A percentile compares a stretch with the other conserved stretches of the same genome.
These are phyloP conservation scores for Aspergillus mulundensis DNA, from an alignment of 495 filamentous ascomycete genomes.

Conservation along the genomic window DNA sequence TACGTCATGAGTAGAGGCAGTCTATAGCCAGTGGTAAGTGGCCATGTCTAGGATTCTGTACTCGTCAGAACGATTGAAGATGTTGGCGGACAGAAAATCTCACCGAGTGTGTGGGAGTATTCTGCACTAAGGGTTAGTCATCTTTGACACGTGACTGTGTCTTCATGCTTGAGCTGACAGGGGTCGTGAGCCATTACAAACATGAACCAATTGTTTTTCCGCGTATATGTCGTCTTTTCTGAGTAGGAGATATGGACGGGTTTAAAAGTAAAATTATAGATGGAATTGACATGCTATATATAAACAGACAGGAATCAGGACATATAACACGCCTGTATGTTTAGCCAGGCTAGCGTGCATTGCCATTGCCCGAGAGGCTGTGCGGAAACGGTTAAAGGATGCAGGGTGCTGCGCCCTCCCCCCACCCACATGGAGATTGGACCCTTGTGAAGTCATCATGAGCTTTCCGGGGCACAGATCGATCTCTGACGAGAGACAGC, in stretches of 20 bases:
- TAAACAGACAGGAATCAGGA: no score
- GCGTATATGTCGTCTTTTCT: no score
- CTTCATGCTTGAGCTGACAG: background rate
- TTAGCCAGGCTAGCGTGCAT: no score
- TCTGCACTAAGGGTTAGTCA: background rate
- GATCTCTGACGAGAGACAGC: background rate
- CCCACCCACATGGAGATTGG: background rate
- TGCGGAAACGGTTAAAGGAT: no score
- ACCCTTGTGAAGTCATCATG: constrained; percentile 9
- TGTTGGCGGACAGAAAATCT: background rate
- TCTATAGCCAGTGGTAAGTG: background rate
- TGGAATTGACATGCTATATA: no score
- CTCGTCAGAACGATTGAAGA: no score
- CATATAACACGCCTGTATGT: no score
- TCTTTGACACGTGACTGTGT: background rate
- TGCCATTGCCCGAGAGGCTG: background rate
- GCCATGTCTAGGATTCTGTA: no score
- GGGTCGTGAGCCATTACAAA: no score
- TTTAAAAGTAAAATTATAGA: no score
- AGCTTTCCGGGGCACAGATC: background rate
- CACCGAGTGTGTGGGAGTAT: background rate
- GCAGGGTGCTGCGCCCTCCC: background rate
- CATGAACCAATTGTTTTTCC: no score
- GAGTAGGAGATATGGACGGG: no score
- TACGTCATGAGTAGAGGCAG: background rate